Base-by-base conservation (phyloP, 352 stramenopile genomes). In the Phytophthora aleatoria region DNA sequence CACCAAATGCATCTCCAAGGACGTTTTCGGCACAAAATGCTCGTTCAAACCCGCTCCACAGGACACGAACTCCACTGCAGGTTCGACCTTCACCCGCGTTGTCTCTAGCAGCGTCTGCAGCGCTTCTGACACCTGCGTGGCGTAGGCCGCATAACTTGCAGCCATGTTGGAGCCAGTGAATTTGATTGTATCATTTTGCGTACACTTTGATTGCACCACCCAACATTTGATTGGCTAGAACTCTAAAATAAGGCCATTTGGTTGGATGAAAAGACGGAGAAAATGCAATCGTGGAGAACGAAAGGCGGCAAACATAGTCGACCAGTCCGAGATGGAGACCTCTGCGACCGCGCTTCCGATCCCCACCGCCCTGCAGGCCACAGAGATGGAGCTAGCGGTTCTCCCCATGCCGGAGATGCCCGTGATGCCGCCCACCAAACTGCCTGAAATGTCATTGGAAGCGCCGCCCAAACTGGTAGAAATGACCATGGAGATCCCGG, bases 1-100 rank as follows among this genome's bases (percentile, higher is more conserved):
- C 53, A 89, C 80, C 71, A 83, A 71, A 63, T 89, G 80, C 36
- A 31, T 54, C 27, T 69, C 58, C 36, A 87, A 57, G 12, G 69
- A 67, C 20, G 44, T 15, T 44, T 61, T 55, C 20, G 62, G 74
- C 26, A 87, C 71, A 24, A 79, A 86, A 42, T 89, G 80, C 31
- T 72, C 64, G 43, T 68, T 3, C 13, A 48, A 43, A 4, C 42
- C 26, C 15, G 44, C 53, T 0, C 52, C 58, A 57, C 77, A 89
- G 3, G 64, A 63, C 38, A 84, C 73, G n/a, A 86, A 69, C 3
- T 54, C 62, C 8, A 57, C 70, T 2, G 58, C 61, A 27, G 75
- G 77, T 5, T 71, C 33, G 3, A 83, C n/a, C 3, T 50, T 49
- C 24, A 84, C 47, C n/a, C 63, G 39, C 49, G 76, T 87, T 20